Base-by-base conservation (phyloP, 441 rosid species). In the Erysimum cheiri region DNA sequence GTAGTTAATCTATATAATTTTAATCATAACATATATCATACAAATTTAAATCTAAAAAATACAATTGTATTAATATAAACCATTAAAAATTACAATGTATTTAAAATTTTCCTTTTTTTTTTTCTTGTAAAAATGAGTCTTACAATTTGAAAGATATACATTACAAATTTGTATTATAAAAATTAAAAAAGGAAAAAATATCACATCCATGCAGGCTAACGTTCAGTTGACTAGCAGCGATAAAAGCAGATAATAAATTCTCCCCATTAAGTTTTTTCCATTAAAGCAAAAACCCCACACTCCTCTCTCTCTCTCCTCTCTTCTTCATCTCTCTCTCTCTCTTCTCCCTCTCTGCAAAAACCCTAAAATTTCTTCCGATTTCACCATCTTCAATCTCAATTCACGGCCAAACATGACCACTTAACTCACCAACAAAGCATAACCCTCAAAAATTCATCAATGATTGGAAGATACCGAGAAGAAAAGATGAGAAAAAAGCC, bases 161-260 rank as follows among this genome's bases (percentile, higher is more conserved):
- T n/a, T n/a, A n/a, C 28, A 64, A 46, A 46, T 17, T 15, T 17
- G 50, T 46, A 3, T 46, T 41, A 24, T 10, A 17, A 29, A 19
- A 3, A 29, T 0, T 4, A 0, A 2, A 5, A 28, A 32, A 48
- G 17, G n/a, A 2, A 29, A 8, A 37, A 49, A 69, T 28, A 77
- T 74, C 72, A 60, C 75, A 74, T 78, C 90, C 92, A 87, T 82
- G 91, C 90, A 82, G 87, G 77, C 82, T 77, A 83, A 88, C 90
- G 91, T 82, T 82, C 75, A 83, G 88, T 90, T 88, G 94, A 90
- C 97, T 80, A 67, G 37, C 22, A 65, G 35, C 66, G 56, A 64
- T 14, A 80, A 72, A 76, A 60, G 69, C 74, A 78, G 75, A 68
- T 71, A 73, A 75, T 77, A 62, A 78, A 75, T 71, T 59, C 74